Evolutionary conservation across 2,329 filamentous ascomycete species (phyloP), one percentile per base, ranked within the genome.

Genomic region (Paramyrothecium roridum): DNA sequence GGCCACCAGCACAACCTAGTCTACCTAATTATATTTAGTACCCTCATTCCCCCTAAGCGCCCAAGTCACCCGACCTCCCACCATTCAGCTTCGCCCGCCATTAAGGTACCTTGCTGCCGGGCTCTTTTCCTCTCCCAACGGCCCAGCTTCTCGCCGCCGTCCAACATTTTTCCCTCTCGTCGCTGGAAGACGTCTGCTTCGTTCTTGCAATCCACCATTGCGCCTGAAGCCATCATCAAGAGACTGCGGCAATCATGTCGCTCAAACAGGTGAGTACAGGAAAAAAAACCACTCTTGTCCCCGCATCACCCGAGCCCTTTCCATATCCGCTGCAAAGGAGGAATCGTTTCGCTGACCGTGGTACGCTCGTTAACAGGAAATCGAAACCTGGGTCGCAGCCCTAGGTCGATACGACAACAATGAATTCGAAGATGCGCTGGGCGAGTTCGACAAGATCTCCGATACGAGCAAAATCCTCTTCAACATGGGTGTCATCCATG

Each of bases 401-500:
- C 85, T 99, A 54, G 86, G 80, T 65, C 88, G 88, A 70, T 99
- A 99, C 78, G 95, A 99, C 76, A 95, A 93, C 76, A 96, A 96
- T 76, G 91, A 99, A 69, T 98, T 96, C 75, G 93, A 98, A 67
- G 89, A 93, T 62, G 87, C 95, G 26, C 77, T 98, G 59, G 84
- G 81, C 64, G 85, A 90, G 58, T 98, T 99, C 69, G 89, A 91
- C 59, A 84, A 81, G 63, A 96, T 99, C 67, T 83, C 89, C 58
- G 95, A 98, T 71, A 99, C 95, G 0, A 97, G 95, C 64, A 98
- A 96, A 80, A 99, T 99, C 59, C 80, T 96, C 58, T 99, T 99
- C 80, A 99, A 99, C 69, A 96, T 93, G 74, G 95, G 95, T 64
- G 93, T 99, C 43, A 98, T 99, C 65, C 90, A 97, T 78, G 95